Conservation (phyloP, 164 flowering plant species). For the Vitis riparia region DNA sequence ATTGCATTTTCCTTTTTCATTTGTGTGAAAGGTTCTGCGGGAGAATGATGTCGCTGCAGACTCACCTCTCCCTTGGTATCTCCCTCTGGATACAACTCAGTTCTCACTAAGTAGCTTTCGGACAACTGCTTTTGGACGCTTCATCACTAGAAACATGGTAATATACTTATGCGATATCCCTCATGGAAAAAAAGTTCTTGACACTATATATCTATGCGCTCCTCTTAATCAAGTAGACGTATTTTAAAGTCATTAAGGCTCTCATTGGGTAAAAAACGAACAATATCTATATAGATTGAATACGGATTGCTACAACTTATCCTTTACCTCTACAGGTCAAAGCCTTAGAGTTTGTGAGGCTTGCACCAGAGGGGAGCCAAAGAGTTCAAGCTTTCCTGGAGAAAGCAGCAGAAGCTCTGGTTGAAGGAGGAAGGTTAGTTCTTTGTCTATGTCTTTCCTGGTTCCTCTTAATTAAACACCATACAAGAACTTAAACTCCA, state of each 20-base stretch:
- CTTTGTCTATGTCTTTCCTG: slow-evolving; percentile 12
- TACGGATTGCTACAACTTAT: background rate
- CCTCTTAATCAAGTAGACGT: background rate
- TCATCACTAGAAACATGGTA: slow-evolving; percentile 86
- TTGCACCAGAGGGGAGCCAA: slow-evolving; percentile 93
- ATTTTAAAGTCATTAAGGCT: background rate
- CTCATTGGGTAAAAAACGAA: background rate
- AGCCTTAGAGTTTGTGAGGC: slow-evolving; percentile 65
- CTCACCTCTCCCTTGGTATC: slow-evolving; percentile 91
- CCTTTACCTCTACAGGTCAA: slow-evolving; percentile 54
- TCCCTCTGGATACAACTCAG: slow-evolving; percentile 72
- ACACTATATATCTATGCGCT: background rate
- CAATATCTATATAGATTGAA: no score
- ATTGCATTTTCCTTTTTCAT: background rate
- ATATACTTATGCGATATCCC: slow-evolving; percentile 1
- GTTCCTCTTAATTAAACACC: background rate
- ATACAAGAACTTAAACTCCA: no score
- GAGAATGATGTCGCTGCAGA: slow-evolving; percentile 81
- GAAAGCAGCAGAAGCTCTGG: slow-evolving; percentile 92
- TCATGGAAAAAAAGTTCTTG: no score
- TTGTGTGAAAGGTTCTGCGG: slow-evolving; percentile 57
- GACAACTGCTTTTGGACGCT: slow-evolving; percentile 72
- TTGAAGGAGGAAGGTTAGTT: slow-evolving; percentile 77
- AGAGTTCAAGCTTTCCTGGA: slow-evolving; percentile 84
- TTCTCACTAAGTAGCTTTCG: slow-evolving; percentile 86